A percentile compares a stretch with the other conserved stretches of the same genome.
Evolutionary conservation across 2,329 filamentous ascomycete genomes (phyloP).

Genomic region (Esteya vermicola): DNA sequence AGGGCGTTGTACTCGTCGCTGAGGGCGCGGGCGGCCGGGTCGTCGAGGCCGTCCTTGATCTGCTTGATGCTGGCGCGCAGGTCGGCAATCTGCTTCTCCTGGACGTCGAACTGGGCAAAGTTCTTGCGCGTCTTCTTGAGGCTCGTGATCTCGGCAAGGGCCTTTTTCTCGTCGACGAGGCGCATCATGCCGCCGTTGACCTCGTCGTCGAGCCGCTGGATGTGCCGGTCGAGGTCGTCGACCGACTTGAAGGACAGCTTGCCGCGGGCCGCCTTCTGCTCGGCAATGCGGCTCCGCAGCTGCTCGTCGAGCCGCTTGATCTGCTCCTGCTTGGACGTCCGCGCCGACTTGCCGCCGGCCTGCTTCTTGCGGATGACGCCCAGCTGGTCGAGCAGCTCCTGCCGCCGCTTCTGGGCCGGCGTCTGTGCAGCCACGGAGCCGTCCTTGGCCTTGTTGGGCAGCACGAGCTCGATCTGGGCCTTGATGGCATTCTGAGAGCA

Average conservation of each 20-base stretch:
- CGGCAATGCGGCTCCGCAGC: slow-evolving; percentile 67
- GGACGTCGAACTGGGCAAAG: slow-evolving; percentile 71
- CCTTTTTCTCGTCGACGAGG: slow-evolving; percentile 94
- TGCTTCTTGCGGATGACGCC: slow-evolving; percentile 79
- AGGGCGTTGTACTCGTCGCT: slow-evolving; percentile 76
- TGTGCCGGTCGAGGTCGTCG: slow-evolving; percentile 77
- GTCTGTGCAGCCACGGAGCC: slow-evolving; percentile 59
- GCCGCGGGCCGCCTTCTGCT: slow-evolving; percentile 74
- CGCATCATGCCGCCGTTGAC: slow-evolving; percentile 87
- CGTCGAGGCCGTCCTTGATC: slow-evolving; percentile 77
- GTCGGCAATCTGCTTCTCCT: slow-evolving; percentile 80
- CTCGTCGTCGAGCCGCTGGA: slow-evolving; percentile 65
- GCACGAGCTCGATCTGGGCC: slow-evolving; percentile 72
- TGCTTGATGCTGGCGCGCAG: slow-evolving; percentile 77
- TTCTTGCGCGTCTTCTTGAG: slow-evolving; percentile 83
- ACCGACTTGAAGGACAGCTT: slow-evolving; percentile 74
- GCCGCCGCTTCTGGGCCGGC: slow-evolving; percentile 66
- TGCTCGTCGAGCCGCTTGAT: slow-evolving; percentile 86
- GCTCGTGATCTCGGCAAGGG: slow-evolving; percentile 65
- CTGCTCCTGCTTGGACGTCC: slow-evolving; percentile 67
- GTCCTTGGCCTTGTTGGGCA: slow-evolving; percentile 61
- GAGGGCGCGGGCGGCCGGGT: slow-evolving; percentile 79
- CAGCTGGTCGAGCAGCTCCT: slow-evolving; percentile 71
- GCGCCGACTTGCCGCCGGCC: slow-evolving; percentile 70
- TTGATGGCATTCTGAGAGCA: slow-evolving; percentile 64